Evolutionary conservation across 257 asterid species (phyloP).

Genomic region (Plantago major): DNA sequence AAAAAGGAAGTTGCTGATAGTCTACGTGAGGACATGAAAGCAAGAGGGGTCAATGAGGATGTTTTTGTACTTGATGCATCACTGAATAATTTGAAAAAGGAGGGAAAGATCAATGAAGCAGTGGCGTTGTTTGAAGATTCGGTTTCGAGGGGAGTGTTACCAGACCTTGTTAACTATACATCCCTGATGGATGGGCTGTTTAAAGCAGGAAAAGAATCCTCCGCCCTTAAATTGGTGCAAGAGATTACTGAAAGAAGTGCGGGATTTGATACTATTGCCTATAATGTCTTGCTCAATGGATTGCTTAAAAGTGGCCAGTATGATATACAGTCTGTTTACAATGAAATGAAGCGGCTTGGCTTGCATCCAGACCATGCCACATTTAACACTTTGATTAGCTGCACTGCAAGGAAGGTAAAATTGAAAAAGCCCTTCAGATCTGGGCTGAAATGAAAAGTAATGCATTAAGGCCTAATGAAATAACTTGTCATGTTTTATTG

Average conservation of each 20-base stretch:
- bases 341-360: conserved; percentile 50
- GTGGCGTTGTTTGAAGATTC: conserved; percentile 46
- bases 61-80: conserved; percentile 54
- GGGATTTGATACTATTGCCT: conserved; percentile 60
- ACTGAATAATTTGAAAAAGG: conserved; percentile 56
- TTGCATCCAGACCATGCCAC: conserved; percentile 71
- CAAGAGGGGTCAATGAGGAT: conserved; percentile 52
- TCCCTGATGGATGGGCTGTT: conserved; percentile 79
- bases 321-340: conserved; percentile 56
- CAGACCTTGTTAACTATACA: conserved; percentile 77
- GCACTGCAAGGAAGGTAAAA: conserved; percentile 68
- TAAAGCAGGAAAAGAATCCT: conserved; percentile 66
- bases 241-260: conserved; percentile 50
- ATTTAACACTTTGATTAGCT: conserved; percentile 58
- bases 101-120: conserved; percentile 60
- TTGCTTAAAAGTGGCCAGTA: conserved; percentile 57
- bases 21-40: conserved; percentile 66
- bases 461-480: conserved; percentile 56
- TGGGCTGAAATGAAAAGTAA: conserved; percentile 62
- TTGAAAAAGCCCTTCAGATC: conserved; percentile 45
- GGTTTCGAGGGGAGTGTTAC: conserved; percentile 48
- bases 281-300: conserved; percentile 76
- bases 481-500: conserved; percentile 58
- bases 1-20: conserved; percentile 46
- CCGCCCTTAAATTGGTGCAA: conserved; percentile 68